Percentiles rank a stretch among this genome's conserved stretches.
Evolutionary conservation across 164 flowering plant species (phyloP).

Genomic region (Dillenia suffruticosa): DNA sequence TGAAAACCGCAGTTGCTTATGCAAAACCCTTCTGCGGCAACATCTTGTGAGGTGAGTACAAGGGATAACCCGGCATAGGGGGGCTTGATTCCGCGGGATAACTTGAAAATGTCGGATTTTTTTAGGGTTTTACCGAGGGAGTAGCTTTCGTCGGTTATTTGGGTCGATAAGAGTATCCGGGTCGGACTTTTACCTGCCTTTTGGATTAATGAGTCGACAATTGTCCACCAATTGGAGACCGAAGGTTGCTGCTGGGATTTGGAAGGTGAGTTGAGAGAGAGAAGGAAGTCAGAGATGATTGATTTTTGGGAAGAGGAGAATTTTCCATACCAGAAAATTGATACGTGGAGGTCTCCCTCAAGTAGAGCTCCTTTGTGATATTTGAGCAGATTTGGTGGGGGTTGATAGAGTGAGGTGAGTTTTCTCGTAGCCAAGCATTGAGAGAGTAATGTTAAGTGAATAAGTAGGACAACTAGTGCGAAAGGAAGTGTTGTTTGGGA

Average conservation of each 20-base stretch:
- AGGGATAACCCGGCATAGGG: constrained; percentile 15
- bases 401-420: constrained; percentile 25
- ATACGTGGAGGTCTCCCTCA: constrained; percentile 32
- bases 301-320: constrained; percentile 39
- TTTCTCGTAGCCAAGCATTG: constrained; percentile 22
- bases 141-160: constrained; percentile 25
- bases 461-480: constrained; percentile 1
- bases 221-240: constrained; percentile 37
- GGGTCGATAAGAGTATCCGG: constrained; percentile 10
- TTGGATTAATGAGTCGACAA: constrained; percentile 17
- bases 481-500: constrained; percentile 3
- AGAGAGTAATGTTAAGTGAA: constrained; percentile 5
- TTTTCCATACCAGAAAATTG: constrained; percentile 42
- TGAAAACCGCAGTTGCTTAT: constrained; percentile 45
- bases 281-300: constrained; percentile 36
- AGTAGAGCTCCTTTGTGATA: constrained; percentile 48
- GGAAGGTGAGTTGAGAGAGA: constrained; percentile 23
- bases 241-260: constrained; percentile 10
- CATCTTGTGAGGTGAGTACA: constrained; percentile 38
- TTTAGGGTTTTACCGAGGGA: constrained; percentile 33
- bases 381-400: constrained; percentile 26
- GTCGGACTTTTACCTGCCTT: constrained; percentile 18
- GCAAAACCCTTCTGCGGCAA: constrained; percentile 44
- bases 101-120: constrained; percentile 22
- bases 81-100: constrained; percentile 17